Evolutionary conservation across 1,139 yeast genomes (phyloP).

Genomic region (Kodamaea ohmeri): DNA sequence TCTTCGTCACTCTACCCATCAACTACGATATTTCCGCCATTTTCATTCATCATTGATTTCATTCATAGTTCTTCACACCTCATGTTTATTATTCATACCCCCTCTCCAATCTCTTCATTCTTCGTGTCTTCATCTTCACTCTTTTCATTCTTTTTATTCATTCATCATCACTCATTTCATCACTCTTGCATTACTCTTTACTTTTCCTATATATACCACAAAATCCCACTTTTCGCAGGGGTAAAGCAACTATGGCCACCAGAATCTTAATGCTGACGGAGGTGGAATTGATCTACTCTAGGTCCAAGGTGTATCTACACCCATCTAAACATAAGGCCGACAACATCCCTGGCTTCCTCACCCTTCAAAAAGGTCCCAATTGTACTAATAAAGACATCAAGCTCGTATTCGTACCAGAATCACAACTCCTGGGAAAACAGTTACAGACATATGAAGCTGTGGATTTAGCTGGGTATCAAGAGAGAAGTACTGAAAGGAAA

Average conservation of each 20-base stretch:
- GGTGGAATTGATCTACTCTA: slow-evolving; percentile 49
- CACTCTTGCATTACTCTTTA: not conserved
- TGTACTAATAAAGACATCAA: slow-evolving; percentile 55
- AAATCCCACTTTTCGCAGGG: slow-evolving; percentile 2
- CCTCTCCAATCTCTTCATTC: too few species aligned
- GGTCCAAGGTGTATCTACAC: slow-evolving; percentile 77
- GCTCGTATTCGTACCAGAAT: slow-evolving; percentile 77
- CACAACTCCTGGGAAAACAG: slow-evolving; percentile 48
- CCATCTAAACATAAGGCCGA: slow-evolving; percentile 73
- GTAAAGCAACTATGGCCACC: slow-evolving; percentile 3
- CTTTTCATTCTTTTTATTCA: too few species aligned
- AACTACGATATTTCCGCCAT: too few species aligned
- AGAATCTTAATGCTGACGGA: slow-evolving; percentile 20
- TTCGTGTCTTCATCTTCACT: too few species aligned
- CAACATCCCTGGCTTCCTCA: slow-evolving; percentile 73
- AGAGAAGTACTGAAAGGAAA: slow-evolving; percentile 15
- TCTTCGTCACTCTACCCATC: too few species aligned
- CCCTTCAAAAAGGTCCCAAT: slow-evolving; percentile 57
- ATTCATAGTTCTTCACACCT: too few species aligned
- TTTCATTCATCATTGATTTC: too few species aligned
- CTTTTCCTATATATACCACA: too few species aligned
- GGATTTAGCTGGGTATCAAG: slow-evolving; percentile 38
- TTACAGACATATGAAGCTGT: slow-evolving; percentile 47
- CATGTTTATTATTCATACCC: too few species aligned
- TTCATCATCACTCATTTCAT: not conserved